Evolutionary conservation across 1,284 basidiomycete genomes (phyloP).

Genomic region (Gomphus bonarii): DNA sequence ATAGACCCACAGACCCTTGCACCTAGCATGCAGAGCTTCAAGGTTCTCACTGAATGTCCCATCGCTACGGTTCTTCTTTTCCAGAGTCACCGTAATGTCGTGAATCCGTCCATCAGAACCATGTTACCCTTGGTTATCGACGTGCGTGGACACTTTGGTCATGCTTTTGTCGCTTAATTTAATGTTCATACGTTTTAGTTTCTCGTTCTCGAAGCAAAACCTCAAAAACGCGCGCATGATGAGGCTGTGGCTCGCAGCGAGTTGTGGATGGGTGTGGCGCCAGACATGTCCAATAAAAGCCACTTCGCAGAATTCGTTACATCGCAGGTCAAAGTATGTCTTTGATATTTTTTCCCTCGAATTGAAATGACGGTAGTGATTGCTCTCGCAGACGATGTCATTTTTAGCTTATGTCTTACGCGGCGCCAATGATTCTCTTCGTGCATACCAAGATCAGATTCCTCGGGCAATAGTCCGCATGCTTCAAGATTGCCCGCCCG

Average conservation of each 20-base stretch:
- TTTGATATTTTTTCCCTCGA: not conserved
- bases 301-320: conserved; percentile 84
- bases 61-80: conserved; percentile 90
- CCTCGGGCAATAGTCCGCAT: conserved; percentile 79
- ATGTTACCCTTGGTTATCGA: conserved; percentile 72
- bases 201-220: conserved; percentile 74
- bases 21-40: conserved; percentile 82
- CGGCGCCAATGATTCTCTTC: conserved; percentile 57
- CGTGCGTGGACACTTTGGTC: conserved; percentile 23
- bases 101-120: conserved; percentile 61
- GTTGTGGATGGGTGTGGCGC: conserved; percentile 82
- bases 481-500: conserved; percentile 89
- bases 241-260: conserved; percentile 72
- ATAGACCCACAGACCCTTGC: conserved; percentile 49
- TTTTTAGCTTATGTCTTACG: conserved; percentile 90
- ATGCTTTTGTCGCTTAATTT: not conserved
- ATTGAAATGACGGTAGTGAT: not conserved
- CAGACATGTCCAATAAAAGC: conserved; percentile 59
- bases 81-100: conserved; percentile 66
- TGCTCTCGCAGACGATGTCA: conserved; percentile 63
- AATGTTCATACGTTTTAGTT: conserved; percentile 22
- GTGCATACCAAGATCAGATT: conserved; percentile 74
- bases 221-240: conserved; percentile 77
- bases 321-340: conserved; percentile 82
- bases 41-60: conserved; percentile 90